phyloP scores from a whole-genome alignment of 1,284 basidiomycete genomes.

The Wolfiporia cocos region DNA sequence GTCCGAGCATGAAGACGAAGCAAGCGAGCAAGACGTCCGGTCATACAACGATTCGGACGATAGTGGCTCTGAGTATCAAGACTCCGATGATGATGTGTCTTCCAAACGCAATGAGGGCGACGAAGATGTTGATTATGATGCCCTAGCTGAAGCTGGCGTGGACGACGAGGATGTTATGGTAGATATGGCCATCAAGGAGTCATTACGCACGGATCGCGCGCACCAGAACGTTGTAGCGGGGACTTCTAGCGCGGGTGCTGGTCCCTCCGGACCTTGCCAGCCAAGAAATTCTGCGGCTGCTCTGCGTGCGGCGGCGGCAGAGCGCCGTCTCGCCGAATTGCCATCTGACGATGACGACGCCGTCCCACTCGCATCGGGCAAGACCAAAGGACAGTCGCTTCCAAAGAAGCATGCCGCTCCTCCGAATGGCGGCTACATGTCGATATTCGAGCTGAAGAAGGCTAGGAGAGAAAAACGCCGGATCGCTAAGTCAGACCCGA shows the following conservation, averaged over 20 bases:
- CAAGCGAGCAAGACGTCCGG: slow-evolving; percentile 24
- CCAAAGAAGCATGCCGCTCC: slow-evolving; percentile 5
- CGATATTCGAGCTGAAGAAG: slow-evolving; percentile 27
- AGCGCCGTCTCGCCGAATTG: slow-evolving; percentile 37
- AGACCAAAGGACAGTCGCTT: slow-evolving; percentile 15
- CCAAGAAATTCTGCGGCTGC: slow-evolving; percentile 35
- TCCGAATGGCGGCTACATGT: slow-evolving; percentile 29
- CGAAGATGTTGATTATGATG: slow-evolving; percentile 8
- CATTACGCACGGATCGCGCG: slow-evolving; percentile 35
- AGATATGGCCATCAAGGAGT: slow-evolving; percentile 48
- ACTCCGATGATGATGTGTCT: slow-evolving; percentile 31
- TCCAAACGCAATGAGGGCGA: slow-evolving; percentile 18
- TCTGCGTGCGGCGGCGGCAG: slow-evolving; percentile 45
- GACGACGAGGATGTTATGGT: slow-evolving; percentile 56
- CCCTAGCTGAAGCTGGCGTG: slow-evolving; percentile 21
- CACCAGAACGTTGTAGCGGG: slow-evolving; percentile 25
- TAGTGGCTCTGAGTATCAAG: slow-evolving; percentile 55
- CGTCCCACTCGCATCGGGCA: slow-evolving; percentile 28
- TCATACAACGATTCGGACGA: slow-evolving; percentile 42
- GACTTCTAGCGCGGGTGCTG: slow-evolving; percentile 31
- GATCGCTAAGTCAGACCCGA: slow-evolving; percentile 12
- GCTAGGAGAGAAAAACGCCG: slow-evolving; percentile 23
- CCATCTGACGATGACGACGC: slow-evolving; percentile 25
- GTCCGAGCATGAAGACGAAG: no score
- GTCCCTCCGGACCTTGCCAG: slow-evolving; percentile 28